These are phyloP conservation scores for Cryphonectria parasitica DNA, from an alignment of 2,329 filamentous ascomycete species.

Conservation along the genomic window DNA sequence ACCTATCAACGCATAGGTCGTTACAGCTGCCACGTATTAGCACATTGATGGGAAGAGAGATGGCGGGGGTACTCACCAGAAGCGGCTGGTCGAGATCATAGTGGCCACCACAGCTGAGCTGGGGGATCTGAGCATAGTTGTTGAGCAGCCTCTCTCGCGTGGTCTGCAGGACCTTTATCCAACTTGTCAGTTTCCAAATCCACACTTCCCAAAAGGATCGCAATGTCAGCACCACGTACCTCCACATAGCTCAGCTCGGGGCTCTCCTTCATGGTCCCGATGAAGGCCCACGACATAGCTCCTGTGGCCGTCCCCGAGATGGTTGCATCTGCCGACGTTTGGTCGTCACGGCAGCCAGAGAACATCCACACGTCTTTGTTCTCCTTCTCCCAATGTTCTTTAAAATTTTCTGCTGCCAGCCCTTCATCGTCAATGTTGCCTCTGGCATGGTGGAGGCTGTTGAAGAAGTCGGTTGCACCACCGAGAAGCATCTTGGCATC, in stretches of 20 bases:
- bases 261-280: slow-evolving; percentile 39
- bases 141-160: slow-evolving; percentile 33
- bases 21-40: slow-evolving; percentile 25
- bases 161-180: slow-evolving; percentile 31
- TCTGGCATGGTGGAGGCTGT: slow-evolving; percentile 51
- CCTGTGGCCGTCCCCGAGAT: slow-evolving; percentile 42
- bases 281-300: slow-evolving; percentile 46
- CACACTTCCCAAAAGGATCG: not conserved
- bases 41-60: not conserved
- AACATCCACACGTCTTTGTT: slow-evolving; percentile 49
- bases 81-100: slow-evolving; percentile 36
- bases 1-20: not conserved
- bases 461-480: slow-evolving; percentile 58
- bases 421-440: slow-evolving; percentile 47
- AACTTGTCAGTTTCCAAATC: slow-evolving; percentile 12
- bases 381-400: slow-evolving; percentile 45
- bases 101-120: slow-evolving; percentile 37
- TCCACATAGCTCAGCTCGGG: slow-evolving; percentile 40
- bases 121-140: slow-evolving; percentile 36
- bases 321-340: slow-evolving; percentile 44
- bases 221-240: slow-evolving; percentile 31
- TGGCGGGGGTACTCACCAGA: slow-evolving; percentile 22
- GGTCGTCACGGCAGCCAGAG: slow-evolving; percentile 44
- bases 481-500: slow-evolving; percentile 57
- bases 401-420: slow-evolving; percentile 47